Conservation (phyloP, 495 filamentous ascomycete species). For the Aspergillus ellipticus region DNA sequence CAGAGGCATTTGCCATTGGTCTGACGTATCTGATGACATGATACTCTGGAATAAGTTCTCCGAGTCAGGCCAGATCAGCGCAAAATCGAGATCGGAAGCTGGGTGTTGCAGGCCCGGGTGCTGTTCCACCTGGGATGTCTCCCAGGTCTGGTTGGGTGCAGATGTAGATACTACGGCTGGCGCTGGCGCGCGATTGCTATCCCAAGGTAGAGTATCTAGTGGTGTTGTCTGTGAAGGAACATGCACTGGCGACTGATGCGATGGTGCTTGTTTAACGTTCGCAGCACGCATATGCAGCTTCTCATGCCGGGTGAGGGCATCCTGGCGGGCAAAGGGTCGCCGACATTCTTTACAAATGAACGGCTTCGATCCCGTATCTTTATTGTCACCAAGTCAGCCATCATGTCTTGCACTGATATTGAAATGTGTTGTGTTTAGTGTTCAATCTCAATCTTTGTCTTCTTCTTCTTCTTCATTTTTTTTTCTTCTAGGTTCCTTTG, state of each 20-base stretch:
- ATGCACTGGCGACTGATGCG: conserved; percentile 13
- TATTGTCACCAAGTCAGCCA: conserved; percentile 17
- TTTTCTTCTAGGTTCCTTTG: background rate
- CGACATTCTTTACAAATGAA: conserved; percentile 42
- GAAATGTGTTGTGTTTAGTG: background rate
- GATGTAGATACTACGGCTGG: conserved; percentile 20
- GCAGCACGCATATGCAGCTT: conserved; percentile 40
- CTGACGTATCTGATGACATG: conserved; percentile 38
- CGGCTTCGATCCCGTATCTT: conserved; percentile 47
- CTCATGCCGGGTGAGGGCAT: conserved; percentile 47
- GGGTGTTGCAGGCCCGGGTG: conserved; percentile 24
- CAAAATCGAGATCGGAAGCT: conserved; percentile 39
- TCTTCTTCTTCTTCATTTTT: too few species aligned
- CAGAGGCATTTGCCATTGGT: conserved; percentile 47
- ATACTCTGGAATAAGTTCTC: conserved; percentile 47
- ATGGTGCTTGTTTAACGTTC: conserved; percentile 21
- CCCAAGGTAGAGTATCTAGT: conserved; percentile 26
- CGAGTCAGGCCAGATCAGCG: conserved; percentile 47
- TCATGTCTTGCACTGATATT: background rate
- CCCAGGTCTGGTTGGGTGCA: conserved; percentile 26
- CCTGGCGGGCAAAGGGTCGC: conserved; percentile 44
- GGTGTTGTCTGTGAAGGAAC: conserved; percentile 19
- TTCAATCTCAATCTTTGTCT: background rate
- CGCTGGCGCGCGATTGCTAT: conserved; percentile 23
- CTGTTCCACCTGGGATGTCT: conserved; percentile 18